These are phyloP conservation scores for Epichloe hybrida DNA, from an alignment of 2,329 filamentous ascomycete species.

Conservation along the genomic window DNA sequence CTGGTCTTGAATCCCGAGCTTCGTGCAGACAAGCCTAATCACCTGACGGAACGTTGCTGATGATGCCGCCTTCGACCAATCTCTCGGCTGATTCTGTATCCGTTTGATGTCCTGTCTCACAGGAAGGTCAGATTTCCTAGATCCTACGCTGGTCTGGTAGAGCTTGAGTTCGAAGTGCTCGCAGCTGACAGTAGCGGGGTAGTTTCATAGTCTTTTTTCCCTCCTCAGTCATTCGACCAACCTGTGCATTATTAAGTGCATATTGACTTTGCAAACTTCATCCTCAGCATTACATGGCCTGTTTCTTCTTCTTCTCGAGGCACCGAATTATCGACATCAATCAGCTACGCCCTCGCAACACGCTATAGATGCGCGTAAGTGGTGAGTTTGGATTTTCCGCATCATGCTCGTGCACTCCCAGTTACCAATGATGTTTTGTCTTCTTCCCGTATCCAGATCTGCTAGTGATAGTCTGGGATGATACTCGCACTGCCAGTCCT, in stretches of 20 bases:
- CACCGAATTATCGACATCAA: background rate
- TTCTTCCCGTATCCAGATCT: background rate
- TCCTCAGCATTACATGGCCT: background rate
- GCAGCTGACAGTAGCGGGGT: constrained; percentile 1
- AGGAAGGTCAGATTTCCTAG: background rate
- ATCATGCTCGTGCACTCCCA: background rate
- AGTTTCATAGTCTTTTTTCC: background rate
- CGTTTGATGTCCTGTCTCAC: background rate
- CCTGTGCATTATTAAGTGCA: background rate
- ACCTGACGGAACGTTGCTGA: background rate
- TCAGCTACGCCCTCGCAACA: background rate
- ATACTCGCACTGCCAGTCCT: background rate
- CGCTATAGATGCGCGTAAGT: background rate
- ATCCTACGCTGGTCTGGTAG: background rate
- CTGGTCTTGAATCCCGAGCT: background rate
- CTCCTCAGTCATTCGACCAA: background rate
- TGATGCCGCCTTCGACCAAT: background rate
- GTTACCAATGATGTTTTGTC: background rate
- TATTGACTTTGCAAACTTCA: background rate
- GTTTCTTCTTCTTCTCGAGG: background rate
- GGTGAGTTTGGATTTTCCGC: background rate
- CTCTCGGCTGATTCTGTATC: background rate
- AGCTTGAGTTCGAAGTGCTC: background rate
- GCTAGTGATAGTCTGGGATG: background rate
- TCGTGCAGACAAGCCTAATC: background rate